Evolutionary conservation across 1,139 yeast species (phyloP).

Genomic region (Lizanozyma gosingica): DNA sequence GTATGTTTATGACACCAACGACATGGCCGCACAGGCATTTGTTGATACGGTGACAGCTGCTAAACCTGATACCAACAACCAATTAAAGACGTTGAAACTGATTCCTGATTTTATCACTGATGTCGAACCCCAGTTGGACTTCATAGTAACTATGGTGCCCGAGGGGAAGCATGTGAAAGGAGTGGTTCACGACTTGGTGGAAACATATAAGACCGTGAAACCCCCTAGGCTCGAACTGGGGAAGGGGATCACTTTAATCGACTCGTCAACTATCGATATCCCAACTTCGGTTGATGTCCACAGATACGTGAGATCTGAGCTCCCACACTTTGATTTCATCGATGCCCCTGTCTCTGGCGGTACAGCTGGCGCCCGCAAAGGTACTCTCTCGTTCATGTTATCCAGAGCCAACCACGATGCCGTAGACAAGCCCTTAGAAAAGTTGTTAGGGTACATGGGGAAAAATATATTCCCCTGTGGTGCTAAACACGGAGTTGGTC

Average conservation of each 20-base stretch:
- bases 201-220: constrained; percentile 13
- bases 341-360: constrained; percentile 63
- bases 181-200: constrained; percentile 33
- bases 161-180: constrained; percentile 46
- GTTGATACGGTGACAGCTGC: constrained; percentile 16
- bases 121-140: constrained; percentile 33
- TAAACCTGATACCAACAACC: constrained; percentile 15
- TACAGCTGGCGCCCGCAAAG: constrained; percentile 50
- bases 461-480: constrained; percentile 48
- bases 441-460: constrained; percentile 41
- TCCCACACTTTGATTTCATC: constrained; percentile 34
- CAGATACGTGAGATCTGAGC: constrained; percentile 21
- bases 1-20: constrained; percentile 36
- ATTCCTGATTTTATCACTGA: constrained; percentile 24
- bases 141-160: constrained; percentile 49
- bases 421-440: constrained; percentile 18
- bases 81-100: constrained; percentile 15
- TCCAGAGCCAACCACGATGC: constrained; percentile 26
- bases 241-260: constrained; percentile 25
- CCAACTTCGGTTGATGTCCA: constrained; percentile 38
- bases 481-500: constrained; percentile 41
- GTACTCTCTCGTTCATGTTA: constrained; percentile 50
- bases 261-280: constrained; percentile 51
- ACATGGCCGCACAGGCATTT: constrained; percentile 21
- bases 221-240: constrained; percentile 1